These are phyloP conservation scores for Hibiscus mutabilis DNA, from an alignment of 345 rosid genomes.

Conservation along the genomic window DNA sequence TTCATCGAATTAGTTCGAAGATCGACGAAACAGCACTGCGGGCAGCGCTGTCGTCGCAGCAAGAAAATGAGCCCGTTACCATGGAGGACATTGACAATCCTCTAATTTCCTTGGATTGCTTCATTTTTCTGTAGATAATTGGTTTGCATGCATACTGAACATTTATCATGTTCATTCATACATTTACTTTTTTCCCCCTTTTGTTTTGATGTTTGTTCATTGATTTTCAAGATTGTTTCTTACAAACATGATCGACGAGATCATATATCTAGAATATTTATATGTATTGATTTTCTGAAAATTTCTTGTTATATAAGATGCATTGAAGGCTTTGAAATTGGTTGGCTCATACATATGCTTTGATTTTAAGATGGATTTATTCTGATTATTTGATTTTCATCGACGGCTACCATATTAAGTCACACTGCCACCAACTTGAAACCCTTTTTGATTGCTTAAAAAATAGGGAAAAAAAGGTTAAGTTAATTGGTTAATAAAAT, in stretches of 20 bases:
- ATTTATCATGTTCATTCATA: not conserved
- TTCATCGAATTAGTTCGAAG: constrained; percentile 51
- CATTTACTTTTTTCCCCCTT: not conserved
- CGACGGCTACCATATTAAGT: not conserved
- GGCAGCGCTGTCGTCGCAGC: constrained; percentile 28
- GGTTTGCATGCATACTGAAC: constrained; percentile 10
- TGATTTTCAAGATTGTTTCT: not conserved
- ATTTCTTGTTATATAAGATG: constrained; percentile 1
- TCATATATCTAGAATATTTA: not conserved
- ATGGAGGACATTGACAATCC: constrained; percentile 69
- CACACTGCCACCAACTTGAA: not conserved
- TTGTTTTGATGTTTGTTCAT: not conserved
- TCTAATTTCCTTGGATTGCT: constrained; percentile 83
- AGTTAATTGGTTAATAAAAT: not conserved
- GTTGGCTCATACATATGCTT: not conserved
- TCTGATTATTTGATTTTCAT: not conserved
- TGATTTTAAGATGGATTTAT: not conserved
- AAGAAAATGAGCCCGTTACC: constrained; percentile 19
- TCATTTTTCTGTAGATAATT: constrained; percentile 56
- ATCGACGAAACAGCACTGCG: constrained; percentile 36
- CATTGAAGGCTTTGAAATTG: not conserved
- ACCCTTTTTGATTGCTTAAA: not conserved
- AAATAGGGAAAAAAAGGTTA: not conserved
- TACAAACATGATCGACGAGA: constrained; percentile 6
- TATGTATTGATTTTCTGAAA: not conserved